phyloP scores from a whole-genome alignment of 768 basidiomycete genomes.

The Leccinum uliginosum region DNA sequence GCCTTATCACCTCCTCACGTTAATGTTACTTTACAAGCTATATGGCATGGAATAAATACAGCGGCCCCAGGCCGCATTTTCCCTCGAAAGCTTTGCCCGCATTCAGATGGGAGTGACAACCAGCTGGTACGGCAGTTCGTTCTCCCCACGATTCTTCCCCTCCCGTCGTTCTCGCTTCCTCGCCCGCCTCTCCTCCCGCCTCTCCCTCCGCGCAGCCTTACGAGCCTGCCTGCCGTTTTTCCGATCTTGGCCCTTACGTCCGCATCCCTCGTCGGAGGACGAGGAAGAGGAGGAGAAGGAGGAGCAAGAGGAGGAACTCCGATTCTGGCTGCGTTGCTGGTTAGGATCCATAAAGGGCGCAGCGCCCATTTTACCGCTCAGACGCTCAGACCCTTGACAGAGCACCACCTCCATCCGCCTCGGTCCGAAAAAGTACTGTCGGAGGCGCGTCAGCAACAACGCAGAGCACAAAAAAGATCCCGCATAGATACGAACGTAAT shows the following conservation, averaged over 20 bases:
- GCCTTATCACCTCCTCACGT: too few species aligned
- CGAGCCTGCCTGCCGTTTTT: neutral
- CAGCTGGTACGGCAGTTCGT: conserved; percentile 20
- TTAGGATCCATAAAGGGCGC: conserved; percentile 20
- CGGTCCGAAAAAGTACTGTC: conserved; percentile 46
- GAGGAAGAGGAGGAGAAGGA: neutral
- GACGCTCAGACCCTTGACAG: conserved; percentile 27
- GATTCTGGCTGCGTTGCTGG: conserved; percentile 14
- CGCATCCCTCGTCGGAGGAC: neutral
- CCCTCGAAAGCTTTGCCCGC: neutral
- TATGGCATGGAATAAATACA: too few species aligned
- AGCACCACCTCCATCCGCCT: conserved; percentile 42
- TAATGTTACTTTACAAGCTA: too few species aligned
- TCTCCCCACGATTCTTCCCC: conserved; percentile 15
- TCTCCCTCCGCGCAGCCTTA: conserved; percentile 6
- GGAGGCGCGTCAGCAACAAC: neutral
- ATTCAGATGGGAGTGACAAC: conserved; percentile 9
- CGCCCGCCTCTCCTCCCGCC: conserved; percentile 13
- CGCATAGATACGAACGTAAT: conserved; percentile 35
- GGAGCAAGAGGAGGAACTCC: neutral
- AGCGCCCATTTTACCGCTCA: conserved; percentile 23
- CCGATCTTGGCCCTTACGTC: neutral
- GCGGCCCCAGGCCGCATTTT: neutral
- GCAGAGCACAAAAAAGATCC: neutral
- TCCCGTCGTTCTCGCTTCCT: conserved; percentile 11